Conservation (phyloP, 2,329 filamentous ascomycete species). For the Colletotrichum tamarilloi region DNA sequence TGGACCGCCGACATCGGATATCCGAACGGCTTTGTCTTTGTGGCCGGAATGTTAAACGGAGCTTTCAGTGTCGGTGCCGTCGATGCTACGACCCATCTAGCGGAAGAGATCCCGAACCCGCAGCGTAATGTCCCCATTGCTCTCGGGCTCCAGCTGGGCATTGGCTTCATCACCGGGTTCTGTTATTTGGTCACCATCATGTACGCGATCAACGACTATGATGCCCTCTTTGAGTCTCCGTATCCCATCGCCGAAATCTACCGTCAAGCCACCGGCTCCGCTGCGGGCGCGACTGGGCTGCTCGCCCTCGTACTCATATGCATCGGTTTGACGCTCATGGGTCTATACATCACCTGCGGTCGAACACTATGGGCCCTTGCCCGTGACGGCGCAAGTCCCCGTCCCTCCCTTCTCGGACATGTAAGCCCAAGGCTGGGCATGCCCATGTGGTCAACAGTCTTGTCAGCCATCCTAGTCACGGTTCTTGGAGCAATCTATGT, state of each 20-base stretch:
- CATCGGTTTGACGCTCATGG: constrained; percentile 49
- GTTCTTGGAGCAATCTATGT: constrained; percentile 73
- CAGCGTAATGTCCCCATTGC: constrained; percentile 64
- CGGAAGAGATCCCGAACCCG: constrained; percentile 70
- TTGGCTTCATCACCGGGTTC: constrained; percentile 64
- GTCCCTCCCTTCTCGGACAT: constrained; percentile 42
- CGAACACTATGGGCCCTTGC: constrained; percentile 54
- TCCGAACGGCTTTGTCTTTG: constrained; percentile 53
- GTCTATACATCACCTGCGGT: constrained; percentile 51
- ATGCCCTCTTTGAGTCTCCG: constrained; percentile 59
- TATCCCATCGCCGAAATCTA: constrained; percentile 78
- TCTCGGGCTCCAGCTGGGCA: constrained; percentile 60
- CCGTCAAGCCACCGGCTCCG: constrained; percentile 64
- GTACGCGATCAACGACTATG: constrained; percentile 68
- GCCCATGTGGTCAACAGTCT: constrained; percentile 59
- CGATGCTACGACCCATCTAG: constrained; percentile 73
- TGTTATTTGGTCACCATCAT: constrained; percentile 64
- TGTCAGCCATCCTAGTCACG: constrained; percentile 56
- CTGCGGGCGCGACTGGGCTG: constrained; percentile 61
- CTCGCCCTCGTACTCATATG: constrained; percentile 54
- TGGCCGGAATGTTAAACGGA: constrained; percentile 66
- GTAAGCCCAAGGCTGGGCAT: constrained; percentile 46
- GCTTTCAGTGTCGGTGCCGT: constrained; percentile 75
- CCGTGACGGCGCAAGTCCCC: constrained; percentile 51
- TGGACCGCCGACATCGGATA: constrained; percentile 54